These are phyloP conservation scores for Dianthus caryophyllus DNA, from an alignment of 148 eudicot genomes.

Conservation along the genomic window DNA sequence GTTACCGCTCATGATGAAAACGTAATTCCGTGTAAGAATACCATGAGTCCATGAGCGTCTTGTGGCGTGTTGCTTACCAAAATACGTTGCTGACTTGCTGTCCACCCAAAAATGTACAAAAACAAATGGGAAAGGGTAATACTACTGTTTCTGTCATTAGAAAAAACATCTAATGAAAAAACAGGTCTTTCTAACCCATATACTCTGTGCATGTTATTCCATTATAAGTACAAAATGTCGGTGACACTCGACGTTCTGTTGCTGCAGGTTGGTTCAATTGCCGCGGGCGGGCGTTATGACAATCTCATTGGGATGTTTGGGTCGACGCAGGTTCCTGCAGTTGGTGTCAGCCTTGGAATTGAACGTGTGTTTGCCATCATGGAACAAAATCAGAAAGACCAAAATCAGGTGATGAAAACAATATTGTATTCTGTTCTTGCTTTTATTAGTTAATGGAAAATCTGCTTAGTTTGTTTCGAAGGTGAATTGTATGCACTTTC, in stretches of 20 bases:
- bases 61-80: too few relatives aligned
- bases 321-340: constrained; percentile 83
- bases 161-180: neutral
- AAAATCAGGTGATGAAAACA: constrained; percentile 52
- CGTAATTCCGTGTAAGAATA: too few relatives aligned
- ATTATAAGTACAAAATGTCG: neutral
- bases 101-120: neutral
- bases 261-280: constrained; percentile 91
- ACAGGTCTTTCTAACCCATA: neutral
- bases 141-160: neutral
- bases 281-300: constrained; percentile 98
- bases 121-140: too few relatives aligned
- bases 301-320: constrained; percentile 94
- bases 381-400: constrained; percentile 83
- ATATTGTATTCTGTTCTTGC: neutral
- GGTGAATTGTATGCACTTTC: neutral
- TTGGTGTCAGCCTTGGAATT: constrained; percentile 92
- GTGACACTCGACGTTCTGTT: constrained; percentile 11
- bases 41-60: too few relatives aligned
- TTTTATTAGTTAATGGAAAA: neutral
- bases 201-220: neutral
- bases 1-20: neutral
- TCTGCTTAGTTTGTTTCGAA: neutral
- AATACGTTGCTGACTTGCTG: too few relatives aligned
- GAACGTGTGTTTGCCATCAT: constrained; percentile 93